phyloP scores from a whole-genome alignment of 768 basidiomycete genomes.

The Boletus vermiculosoides region DNA sequence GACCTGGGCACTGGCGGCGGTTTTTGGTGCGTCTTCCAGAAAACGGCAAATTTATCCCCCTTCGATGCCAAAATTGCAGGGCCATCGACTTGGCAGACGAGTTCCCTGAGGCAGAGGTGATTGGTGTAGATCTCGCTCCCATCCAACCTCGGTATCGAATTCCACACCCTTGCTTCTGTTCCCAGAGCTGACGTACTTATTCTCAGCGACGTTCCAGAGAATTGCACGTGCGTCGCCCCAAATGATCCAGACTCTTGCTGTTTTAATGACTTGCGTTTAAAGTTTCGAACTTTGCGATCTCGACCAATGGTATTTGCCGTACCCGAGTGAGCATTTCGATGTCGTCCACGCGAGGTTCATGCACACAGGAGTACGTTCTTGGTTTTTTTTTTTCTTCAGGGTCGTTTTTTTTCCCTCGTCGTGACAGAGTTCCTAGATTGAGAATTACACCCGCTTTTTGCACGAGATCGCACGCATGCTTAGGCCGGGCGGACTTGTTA shows the following conservation, averaged over 20 bases:
- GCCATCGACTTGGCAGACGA: slow-evolving; percentile 73
- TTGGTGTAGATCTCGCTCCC: slow-evolving; percentile 70
- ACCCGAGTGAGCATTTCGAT: slow-evolving; percentile 62
- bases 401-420: slow-evolving; percentile 2
- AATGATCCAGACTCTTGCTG: not conserved
- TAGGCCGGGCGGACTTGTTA: slow-evolving; percentile 66
- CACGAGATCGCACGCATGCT: slow-evolving; percentile 63
- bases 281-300: slow-evolving; percentile 75
- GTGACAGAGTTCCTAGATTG: slow-evolving; percentile 44
- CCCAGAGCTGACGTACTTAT: slow-evolving; percentile 15
- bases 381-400: not conserved
- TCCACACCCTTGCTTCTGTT: not conserved
- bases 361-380: slow-evolving; percentile 50
- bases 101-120: slow-evolving; percentile 63
- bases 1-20: slow-evolving; percentile 72
- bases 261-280: slow-evolving; percentile 10
- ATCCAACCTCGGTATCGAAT: slow-evolving; percentile 61
- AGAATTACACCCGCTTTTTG: slow-evolving; percentile 58
- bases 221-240: slow-evolving; percentile 61
- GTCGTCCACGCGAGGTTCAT: slow-evolving; percentile 69
- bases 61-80: slow-evolving; percentile 37
- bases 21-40: slow-evolving; percentile 44
- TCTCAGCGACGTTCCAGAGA: slow-evolving; percentile 59
- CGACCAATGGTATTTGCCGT: slow-evolving; percentile 58
- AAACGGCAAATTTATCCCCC: not conserved